Conservation (phyloP, 2,329 filamentous ascomycete species). For the Xylariaceae sp. region DNA sequence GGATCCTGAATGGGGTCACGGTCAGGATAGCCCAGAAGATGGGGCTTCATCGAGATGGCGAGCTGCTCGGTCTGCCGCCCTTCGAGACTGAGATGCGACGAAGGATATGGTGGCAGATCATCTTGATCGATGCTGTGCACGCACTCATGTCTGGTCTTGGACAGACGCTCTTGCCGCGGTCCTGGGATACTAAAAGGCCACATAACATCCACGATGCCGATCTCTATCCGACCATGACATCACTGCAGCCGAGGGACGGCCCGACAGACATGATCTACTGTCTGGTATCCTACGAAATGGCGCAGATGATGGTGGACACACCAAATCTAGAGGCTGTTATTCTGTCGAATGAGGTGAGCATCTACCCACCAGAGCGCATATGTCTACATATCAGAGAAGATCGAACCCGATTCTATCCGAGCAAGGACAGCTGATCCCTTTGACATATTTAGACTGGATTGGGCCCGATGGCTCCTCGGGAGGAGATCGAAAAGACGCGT, state of each 20-base stretch:
- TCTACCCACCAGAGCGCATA: too few relatives aligned
- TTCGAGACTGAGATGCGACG: slow-evolving; percentile 65
- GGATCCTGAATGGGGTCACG: slow-evolving; percentile 55
- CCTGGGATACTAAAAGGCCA: slow-evolving; percentile 52
- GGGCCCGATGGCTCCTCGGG: slow-evolving; percentile 20
- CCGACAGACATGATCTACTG: slow-evolving; percentile 58
- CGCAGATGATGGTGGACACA: slow-evolving; percentile 43
- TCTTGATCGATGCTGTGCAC: slow-evolving; percentile 52
- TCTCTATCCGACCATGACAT: slow-evolving; percentile 47
- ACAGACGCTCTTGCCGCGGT: slow-evolving; percentile 45
- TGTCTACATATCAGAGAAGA: too few relatives aligned
- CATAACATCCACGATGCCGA: slow-evolving; percentile 56
- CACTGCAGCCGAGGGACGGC: slow-evolving; percentile 46
- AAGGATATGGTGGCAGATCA: slow-evolving; percentile 61
- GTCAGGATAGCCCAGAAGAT: slow-evolving; percentile 63
- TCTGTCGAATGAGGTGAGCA: slow-evolving; percentile 36
- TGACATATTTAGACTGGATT: slow-evolving; percentile 21
- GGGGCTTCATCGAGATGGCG: slow-evolving; percentile 60
- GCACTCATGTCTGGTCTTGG: slow-evolving; percentile 54
- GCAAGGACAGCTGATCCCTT: neutral
- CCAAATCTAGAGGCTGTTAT: slow-evolving; percentile 46
- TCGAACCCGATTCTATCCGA: neutral
- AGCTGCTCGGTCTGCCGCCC: slow-evolving; percentile 48
- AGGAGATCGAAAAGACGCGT: slow-evolving; percentile 38
- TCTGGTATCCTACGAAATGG: slow-evolving; percentile 45